Base-by-base conservation (phyloP, 2,329 filamentous ascomycete species). In the Colletotrichum chrysophilum region DNA sequence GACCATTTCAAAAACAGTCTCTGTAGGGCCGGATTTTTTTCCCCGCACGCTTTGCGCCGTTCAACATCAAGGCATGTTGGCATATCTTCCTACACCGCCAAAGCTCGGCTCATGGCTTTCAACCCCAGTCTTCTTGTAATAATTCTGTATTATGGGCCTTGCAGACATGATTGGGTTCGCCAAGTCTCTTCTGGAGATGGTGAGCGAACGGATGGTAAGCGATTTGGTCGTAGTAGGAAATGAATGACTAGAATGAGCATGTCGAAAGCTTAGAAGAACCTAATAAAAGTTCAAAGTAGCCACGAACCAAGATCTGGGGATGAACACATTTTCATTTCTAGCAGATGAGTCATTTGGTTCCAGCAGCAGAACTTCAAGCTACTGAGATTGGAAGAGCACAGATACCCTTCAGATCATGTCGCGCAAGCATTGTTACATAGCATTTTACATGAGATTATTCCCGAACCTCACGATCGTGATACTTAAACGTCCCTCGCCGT, bases 291-390 rank as follows among this genome's bases (percentile, higher is more conserved):
- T 43, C 38, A 43, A 43, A n/a, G 9, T 10, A n/a, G 18, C 18
- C 38, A 43, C 0, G 38, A n/a, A n/a, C 18, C 38, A 43, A 43
- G 18, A 43, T 43, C 38, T 0, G 38, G 18, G 38, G 18, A 43
- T 3, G 3, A 3, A 43, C 0, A n/a, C 3, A 43, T 5, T 18
- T 10, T 3, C 38, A 12, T n/a, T 48, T 48, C 43, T 0, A 48
- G n/a, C 18, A 21, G n/a, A 21, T 3, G 10, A 48, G 43, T 3
- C 9, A 3, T 5, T 5, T 43, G 38, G 18, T 43, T 43, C 18
- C 18, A 0, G 0, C 18, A n/a, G 38, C 18, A 0, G 9, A 3
- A 43, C 1, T 43, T 4, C 43, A 48, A 48, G n/a, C 3, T 48
- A 0, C 43, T 21, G 43, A 48, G 38, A n/a, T 48, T 10, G 12